Percentiles rank a stretch among this genome's conserved stretches.
phyloP scores from a whole-genome alignment of 345 rosid species.

The Luvunga scandens region DNA sequence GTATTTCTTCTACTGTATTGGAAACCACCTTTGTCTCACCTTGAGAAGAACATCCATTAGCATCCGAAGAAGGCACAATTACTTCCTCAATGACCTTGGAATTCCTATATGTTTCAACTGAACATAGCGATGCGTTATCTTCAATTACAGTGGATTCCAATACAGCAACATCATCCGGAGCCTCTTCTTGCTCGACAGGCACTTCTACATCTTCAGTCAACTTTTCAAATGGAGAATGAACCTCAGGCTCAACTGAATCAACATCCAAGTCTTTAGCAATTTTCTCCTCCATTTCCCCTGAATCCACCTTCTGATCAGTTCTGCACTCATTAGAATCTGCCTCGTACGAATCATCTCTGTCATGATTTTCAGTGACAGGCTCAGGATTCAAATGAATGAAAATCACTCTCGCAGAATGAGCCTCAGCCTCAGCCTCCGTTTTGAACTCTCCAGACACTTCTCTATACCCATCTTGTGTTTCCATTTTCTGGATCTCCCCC shows the following conservation, averaged over 20 bases:
- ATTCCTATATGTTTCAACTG: slow-evolving; percentile 4
- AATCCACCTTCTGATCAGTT: slow-evolving; percentile 1
- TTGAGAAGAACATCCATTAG: background rate
- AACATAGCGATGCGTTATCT: background rate
- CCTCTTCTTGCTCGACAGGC: slow-evolving; percentile 14
- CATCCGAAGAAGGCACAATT: background rate
- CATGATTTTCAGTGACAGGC: slow-evolving; percentile 3
- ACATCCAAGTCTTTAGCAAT: background rate
- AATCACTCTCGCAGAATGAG: slow-evolving; percentile 18
- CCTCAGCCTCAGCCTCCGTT: slow-evolving; percentile 9
- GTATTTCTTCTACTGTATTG: slow-evolving; percentile 15
- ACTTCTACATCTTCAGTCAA: slow-evolving; percentile 6
- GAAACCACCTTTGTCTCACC: slow-evolving; percentile 2
- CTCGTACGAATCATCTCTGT: slow-evolving; percentile 22
- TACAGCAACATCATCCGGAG: slow-evolving; percentile 9
- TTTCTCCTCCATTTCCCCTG: slow-evolving; percentile 18
- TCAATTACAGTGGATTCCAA: slow-evolving; percentile 13
- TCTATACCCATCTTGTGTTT: slow-evolving; percentile 11
- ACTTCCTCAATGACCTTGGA: slow-evolving; percentile 10
- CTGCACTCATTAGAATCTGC: slow-evolving; percentile 12
- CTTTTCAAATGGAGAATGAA: slow-evolving; percentile 12
- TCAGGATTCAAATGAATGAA: slow-evolving; percentile 1
- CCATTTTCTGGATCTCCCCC: slow-evolving; percentile 22
- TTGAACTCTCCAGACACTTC: slow-evolving; percentile 11
- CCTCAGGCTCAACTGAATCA: slow-evolving; percentile 19